These are phyloP conservation scores for Komagataea norvegica DNA, from an alignment of 1,139 yeast species.

Conservation along the genomic window DNA sequence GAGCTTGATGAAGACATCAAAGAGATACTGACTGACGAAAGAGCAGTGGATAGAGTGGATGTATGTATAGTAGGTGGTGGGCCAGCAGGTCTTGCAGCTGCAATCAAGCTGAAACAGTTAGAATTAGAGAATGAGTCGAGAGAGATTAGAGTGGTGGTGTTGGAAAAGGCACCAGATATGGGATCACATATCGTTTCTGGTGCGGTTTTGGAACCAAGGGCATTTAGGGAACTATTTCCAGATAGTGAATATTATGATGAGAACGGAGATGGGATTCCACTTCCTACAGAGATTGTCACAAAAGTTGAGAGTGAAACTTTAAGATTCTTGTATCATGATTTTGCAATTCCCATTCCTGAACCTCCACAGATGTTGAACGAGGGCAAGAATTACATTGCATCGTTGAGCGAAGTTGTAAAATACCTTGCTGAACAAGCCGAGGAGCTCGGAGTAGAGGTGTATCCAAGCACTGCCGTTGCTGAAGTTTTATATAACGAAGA, in stretches of 20 bases:
- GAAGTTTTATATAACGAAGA: slow-evolving; percentile 64
- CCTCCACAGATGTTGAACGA: slow-evolving; percentile 87
- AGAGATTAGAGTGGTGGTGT: slow-evolving; percentile 74
- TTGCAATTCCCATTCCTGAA: slow-evolving; percentile 72
- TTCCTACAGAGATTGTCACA: slow-evolving; percentile 73
- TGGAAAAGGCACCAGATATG: slow-evolving; percentile 90
- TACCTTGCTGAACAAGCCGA: slow-evolving; percentile 87
- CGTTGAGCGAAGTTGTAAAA: slow-evolving; percentile 75
- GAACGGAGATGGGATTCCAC: slow-evolving; percentile 58
- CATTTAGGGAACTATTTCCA: slow-evolving; percentile 81
- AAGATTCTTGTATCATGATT: slow-evolving; percentile 56
- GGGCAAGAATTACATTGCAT: slow-evolving; percentile 79
- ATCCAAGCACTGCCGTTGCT: slow-evolving; percentile 87
- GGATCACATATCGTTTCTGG: slow-evolving; percentile 92
- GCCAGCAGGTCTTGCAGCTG: slow-evolving; percentile 94
- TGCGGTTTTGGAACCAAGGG: slow-evolving; percentile 87
- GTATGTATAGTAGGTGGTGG: slow-evolving; percentile 98
- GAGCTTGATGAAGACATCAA: slow-evolving; percentile 42
- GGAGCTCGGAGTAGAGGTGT: slow-evolving; percentile 87
- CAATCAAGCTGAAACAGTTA: slow-evolving; percentile 79
- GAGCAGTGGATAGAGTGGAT: slow-evolving; percentile 83
- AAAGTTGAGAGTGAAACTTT: slow-evolving; percentile 65
- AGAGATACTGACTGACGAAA: slow-evolving; percentile 47
- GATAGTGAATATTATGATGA: slow-evolving; percentile 51
- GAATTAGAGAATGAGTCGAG: slow-evolving; percentile 59